These are phyloP conservation scores for Neofusicoccum ribis DNA, from an alignment of 2,329 filamentous ascomycete species.

Conservation along the genomic window DNA sequence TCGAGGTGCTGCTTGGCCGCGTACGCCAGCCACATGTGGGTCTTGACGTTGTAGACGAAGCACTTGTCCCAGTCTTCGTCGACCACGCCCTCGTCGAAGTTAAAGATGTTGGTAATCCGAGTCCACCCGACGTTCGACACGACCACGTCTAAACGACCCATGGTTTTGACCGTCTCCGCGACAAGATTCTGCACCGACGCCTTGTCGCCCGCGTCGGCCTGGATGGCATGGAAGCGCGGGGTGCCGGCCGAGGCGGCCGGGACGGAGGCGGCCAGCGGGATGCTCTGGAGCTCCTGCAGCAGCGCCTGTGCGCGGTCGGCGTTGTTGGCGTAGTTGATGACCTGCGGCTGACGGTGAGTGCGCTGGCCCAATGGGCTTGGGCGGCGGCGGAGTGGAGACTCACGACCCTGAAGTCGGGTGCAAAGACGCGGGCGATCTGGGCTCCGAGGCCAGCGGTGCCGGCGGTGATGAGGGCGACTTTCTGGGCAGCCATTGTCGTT, in stretches of 20 bases:
- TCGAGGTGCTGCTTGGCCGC: slow-evolving; percentile 61
- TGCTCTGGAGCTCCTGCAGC: slow-evolving; percentile 43
- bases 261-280: slow-evolving; percentile 30
- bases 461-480: slow-evolving; percentile 50
- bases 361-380: neutral
- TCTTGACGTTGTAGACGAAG: slow-evolving; percentile 63
- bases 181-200: slow-evolving; percentile 46
- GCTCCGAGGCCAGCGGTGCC: slow-evolving; percentile 52
- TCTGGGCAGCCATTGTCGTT: slow-evolving; percentile 38
- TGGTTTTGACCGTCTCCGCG: slow-evolving; percentile 43
- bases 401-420: slow-evolving; percentile 49
- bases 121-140: slow-evolving; percentile 62
- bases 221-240: slow-evolving; percentile 43
- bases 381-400: slow-evolving; percentile 21
- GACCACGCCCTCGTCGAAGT: slow-evolving; percentile 58
- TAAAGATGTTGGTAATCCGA: slow-evolving; percentile 58
- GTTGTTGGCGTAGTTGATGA: slow-evolving; percentile 52
- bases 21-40: slow-evolving; percentile 53
- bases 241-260: slow-evolving; percentile 25
- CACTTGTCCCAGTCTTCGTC: slow-evolving; percentile 68
- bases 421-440: slow-evolving; percentile 47
- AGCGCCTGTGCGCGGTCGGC: slow-evolving; percentile 41
- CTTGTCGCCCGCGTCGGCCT: slow-evolving; percentile 48
- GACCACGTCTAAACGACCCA: slow-evolving; percentile 51
- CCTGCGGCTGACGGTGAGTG: slow-evolving; percentile 29